Percentiles rank a stretch among this genome's conserved stretches.
These are phyloP conservation scores for Gillenia trifoliata DNA, from an alignment of 306 rosid species.

Conservation along the genomic window DNA sequence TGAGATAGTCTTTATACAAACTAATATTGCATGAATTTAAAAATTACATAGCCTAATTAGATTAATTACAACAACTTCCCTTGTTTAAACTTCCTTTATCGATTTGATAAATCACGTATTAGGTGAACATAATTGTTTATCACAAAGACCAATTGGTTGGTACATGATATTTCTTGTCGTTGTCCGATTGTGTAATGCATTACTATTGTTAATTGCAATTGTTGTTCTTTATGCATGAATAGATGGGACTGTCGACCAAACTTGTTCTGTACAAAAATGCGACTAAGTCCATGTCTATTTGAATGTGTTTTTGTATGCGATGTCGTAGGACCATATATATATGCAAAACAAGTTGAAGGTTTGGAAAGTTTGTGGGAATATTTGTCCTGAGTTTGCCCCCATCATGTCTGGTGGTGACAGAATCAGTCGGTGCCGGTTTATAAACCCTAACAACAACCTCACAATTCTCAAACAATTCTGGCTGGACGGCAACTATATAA, in stretches of 20 bases:
- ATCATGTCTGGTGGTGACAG: conserved; percentile 23
- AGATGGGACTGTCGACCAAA: not conserved
- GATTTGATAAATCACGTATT: conserved; percentile 10
- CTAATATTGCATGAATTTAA: not conserved
- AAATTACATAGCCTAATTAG: not conserved
- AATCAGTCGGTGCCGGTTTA: conserved; percentile 59
- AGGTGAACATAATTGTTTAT: conserved; percentile 22
- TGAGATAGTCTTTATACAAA: not conserved
- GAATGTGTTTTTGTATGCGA: not conserved
- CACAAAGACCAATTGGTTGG: conserved; percentile 14
- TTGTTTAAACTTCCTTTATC: conserved; percentile 12
- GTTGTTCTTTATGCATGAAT: not conserved
- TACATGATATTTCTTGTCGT: not conserved
- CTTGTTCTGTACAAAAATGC: not conserved
- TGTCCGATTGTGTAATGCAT: not conserved
- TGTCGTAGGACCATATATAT: conserved; percentile 17
- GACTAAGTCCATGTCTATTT: not conserved
- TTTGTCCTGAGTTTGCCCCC: conserved; percentile 31
- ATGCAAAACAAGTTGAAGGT: not conserved
- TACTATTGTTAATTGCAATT: not conserved
- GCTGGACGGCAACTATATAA: conserved; percentile 13
- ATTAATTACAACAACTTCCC: conserved; percentile 33
- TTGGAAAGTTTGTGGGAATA: conserved; percentile 15
- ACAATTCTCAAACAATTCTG: conserved; percentile 5
- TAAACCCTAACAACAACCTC: conserved; percentile 9